A percentile compares a stretch with the other conserved stretches of the same genome.
Evolutionary conservation across 2,329 filamentous ascomycete species (phyloP).

Genomic region (Xylariaceae sp.): DNA sequence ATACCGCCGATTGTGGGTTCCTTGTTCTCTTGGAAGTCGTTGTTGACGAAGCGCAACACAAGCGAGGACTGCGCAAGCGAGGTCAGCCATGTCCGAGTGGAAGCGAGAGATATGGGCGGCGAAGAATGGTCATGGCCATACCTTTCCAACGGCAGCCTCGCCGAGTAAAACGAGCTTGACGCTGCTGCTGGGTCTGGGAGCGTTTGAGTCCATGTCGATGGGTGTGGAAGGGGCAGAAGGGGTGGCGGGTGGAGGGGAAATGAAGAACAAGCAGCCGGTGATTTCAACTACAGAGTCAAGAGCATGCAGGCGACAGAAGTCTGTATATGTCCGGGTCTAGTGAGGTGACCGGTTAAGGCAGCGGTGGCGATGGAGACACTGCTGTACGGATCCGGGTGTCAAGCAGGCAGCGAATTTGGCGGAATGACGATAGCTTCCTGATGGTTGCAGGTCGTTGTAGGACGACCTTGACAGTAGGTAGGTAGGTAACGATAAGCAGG

Average conservation of each 20-base stretch:
- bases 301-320: not conserved
- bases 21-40: constrained; percentile 99
- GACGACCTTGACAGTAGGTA: too few species aligned
- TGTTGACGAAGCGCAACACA: constrained; percentile 97
- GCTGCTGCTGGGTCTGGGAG: constrained; percentile 96
- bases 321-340: too few species aligned
- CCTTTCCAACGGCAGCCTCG: constrained; percentile 98
- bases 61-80: constrained; percentile 74
- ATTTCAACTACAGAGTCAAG: not conserved
- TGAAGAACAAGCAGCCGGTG: not conserved
- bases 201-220: constrained; percentile 64
- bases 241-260: constrained; percentile 4
- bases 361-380: too few species aligned
- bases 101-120: not conserved
- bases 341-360: too few species aligned
- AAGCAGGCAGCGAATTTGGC: too few species aligned
- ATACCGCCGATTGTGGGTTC: constrained; percentile 97
- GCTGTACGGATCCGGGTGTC: too few species aligned
- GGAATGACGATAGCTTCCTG: too few species aligned
- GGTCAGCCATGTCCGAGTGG: constrained; percentile 2
- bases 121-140: constrained; percentile 35
- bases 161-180: constrained; percentile 98
- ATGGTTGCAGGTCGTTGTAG: too few species aligned
- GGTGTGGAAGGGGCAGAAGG: constrained; percentile 7
- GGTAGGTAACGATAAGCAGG: too few species aligned